phyloP scores from a whole-genome alignment of 1,284 basidiomycete genomes.

The Heterobasidion irregulare region DNA sequence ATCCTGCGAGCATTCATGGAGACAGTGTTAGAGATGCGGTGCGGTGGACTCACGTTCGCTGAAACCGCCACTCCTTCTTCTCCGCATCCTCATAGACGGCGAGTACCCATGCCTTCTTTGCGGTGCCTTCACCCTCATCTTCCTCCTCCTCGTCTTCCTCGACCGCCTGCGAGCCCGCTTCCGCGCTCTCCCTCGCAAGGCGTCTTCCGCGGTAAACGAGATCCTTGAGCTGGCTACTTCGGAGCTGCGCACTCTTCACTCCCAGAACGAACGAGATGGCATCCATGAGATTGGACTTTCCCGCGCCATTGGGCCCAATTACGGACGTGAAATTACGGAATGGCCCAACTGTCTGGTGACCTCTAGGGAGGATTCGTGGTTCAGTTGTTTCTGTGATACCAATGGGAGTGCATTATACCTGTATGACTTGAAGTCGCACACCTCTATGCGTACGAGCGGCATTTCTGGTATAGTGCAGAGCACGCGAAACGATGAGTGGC shows the following conservation, averaged over 20 bases:
- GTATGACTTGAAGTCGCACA: slow-evolving; percentile 94
- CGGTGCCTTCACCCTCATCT: slow-evolving; percentile 69
- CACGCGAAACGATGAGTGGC: background rate
- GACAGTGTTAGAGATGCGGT: background rate
- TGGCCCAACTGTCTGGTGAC: slow-evolving; percentile 83
- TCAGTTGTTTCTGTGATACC: slow-evolving; percentile 2
- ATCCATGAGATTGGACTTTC: slow-evolving; percentile 99
- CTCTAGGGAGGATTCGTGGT: slow-evolving; percentile 33
- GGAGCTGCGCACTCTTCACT: slow-evolving; percentile 87
- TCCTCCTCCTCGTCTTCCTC: slow-evolving; percentile 45
- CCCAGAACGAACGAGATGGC: slow-evolving; percentile 99
- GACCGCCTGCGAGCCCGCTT: slow-evolving; percentile 35
- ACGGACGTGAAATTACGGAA: slow-evolving; percentile 92
- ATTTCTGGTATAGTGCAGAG: slow-evolving; percentile 27
- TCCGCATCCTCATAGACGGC: slow-evolving; percentile 81
- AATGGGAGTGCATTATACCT: slow-evolving; percentile 29
- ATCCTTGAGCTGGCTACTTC: slow-evolving; percentile 91
- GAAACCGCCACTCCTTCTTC: slow-evolving; percentile 83
- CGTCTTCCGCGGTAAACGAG: slow-evolving; percentile 89
- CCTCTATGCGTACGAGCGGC: slow-evolving; percentile 75
- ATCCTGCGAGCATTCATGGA: slow-evolving; percentile 52
- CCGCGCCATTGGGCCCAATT: slow-evolving; percentile 98
- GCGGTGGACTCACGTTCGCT: slow-evolving; percentile 67
- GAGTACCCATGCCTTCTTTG: slow-evolving; percentile 90
- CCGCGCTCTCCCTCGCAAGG: slow-evolving; percentile 50